phyloP scores from a whole-genome alignment of 2,329 filamentous ascomycete genomes.

The Xylariaceae sp. region DNA sequence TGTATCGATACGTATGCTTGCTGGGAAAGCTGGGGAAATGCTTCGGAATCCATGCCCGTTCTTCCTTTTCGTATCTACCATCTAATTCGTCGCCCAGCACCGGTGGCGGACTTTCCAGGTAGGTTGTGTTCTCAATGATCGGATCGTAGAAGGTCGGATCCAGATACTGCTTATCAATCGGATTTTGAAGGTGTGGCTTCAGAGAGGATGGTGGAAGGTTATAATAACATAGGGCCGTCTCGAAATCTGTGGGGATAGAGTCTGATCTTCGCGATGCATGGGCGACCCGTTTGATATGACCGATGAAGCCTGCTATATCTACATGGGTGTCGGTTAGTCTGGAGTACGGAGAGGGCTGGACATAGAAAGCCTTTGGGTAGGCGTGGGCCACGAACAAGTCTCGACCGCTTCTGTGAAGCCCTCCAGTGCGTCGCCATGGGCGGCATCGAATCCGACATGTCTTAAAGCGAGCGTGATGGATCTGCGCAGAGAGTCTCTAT shows the following conservation, averaged over 20 bases:
- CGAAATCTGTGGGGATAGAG: conserved; percentile 53
- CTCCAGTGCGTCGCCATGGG: conserved; percentile 53
- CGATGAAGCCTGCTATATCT: conserved; percentile 48
- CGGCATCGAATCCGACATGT: conserved; percentile 53
- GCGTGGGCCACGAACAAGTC: conserved; percentile 42
- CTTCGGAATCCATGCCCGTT: conserved; percentile 51
- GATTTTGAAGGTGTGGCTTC: conserved; percentile 51
- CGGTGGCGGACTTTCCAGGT: conserved; percentile 36
- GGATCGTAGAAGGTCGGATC: conserved; percentile 36
- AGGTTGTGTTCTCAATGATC: conserved; percentile 34
- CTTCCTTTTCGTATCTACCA: conserved; percentile 51
- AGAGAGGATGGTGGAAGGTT: conserved; percentile 48
- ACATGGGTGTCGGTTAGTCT: neutral
- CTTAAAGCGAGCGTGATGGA: conserved; percentile 51
- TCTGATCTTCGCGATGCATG: conserved; percentile 46
- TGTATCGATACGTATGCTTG: conserved; percentile 59
- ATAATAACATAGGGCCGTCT: conserved; percentile 45
- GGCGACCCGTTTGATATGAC: conserved; percentile 43
- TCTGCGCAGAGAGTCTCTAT: conserved; percentile 44
- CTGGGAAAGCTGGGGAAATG: conserved; percentile 59
- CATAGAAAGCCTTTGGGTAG: neutral
- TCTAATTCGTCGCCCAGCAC: conserved; percentile 51
- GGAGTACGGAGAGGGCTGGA: too few relatives aligned
- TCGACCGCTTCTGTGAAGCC: conserved; percentile 52
- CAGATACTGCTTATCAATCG: conserved; percentile 38